These are phyloP conservation scores for Saprolegnia parasitica DNA, from an alignment of 352 stramenopile species.

Conservation along the genomic window DNA sequence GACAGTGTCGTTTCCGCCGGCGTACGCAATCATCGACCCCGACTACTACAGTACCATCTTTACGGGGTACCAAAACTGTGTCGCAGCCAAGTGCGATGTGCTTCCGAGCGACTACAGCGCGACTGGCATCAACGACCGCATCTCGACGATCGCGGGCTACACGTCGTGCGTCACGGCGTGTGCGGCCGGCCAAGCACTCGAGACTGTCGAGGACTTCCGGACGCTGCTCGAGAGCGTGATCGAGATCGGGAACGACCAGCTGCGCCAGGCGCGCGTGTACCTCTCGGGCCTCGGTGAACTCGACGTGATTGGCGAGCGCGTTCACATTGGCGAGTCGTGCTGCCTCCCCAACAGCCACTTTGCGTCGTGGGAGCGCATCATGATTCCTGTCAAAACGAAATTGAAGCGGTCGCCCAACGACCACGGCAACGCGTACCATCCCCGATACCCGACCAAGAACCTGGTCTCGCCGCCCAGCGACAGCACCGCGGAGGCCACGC, in stretches of 20 bases:
- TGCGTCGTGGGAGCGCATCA: conserved; percentile 24
- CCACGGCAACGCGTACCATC: neutral
- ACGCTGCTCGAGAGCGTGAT: conserved; percentile 22
- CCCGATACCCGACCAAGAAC: neutral
- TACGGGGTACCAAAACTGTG: conserved; percentile 17
- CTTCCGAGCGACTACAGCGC: conserved; percentile 15
- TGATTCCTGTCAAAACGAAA: conserved; percentile 9
- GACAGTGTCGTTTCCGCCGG: conserved; percentile 14
- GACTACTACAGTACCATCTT: conserved; percentile 19
- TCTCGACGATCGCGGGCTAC: conserved; percentile 20
- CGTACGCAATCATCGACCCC: conserved; percentile 28
- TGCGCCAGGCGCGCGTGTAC: conserved; percentile 13
- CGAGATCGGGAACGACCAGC: conserved; percentile 12
- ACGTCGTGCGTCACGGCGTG: conserved; percentile 28
- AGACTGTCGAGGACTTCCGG: conserved; percentile 24
- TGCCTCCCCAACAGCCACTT: conserved; percentile 26
- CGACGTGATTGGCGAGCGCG: conserved; percentile 22
- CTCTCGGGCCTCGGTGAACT: conserved; percentile 21
- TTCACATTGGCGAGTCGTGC: conserved; percentile 29
- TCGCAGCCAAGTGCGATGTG: conserved; percentile 14
- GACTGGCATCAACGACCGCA: conserved; percentile 6
- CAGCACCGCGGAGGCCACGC: neutral
- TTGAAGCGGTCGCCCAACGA: neutral
- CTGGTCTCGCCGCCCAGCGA: neutral
- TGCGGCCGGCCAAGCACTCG: conserved; percentile 16